Percentiles rank a stretch among this genome's conserved stretches.
These are phyloP conservation scores for Rosa multiflora DNA, from an alignment of 306 rosid genomes.

Conservation along the genomic window DNA sequence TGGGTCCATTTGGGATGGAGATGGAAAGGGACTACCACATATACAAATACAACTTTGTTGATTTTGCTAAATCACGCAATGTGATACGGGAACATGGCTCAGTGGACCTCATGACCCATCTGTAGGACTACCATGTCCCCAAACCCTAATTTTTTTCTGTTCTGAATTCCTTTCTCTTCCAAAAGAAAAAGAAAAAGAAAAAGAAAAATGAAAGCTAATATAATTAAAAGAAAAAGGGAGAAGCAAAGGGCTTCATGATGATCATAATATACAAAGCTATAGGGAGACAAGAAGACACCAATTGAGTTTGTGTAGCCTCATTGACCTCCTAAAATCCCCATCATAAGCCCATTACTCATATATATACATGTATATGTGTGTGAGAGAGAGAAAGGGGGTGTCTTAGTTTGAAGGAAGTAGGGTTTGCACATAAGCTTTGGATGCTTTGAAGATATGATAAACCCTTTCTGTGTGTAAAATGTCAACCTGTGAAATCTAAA, in stretches of 20 bases:
- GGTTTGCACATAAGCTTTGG: slow-evolving; percentile 58
- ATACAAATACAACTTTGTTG: slow-evolving; percentile 25
- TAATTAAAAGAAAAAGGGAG: slow-evolving; percentile 21
- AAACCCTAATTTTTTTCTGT: slow-evolving; percentile 20
- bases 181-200: background rate
- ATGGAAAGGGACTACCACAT: slow-evolving; percentile 50
- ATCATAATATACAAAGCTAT: slow-evolving; percentile 40
- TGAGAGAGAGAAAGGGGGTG: background rate
- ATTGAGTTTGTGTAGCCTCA: slow-evolving; percentile 64
- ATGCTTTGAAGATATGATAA: slow-evolving; percentile 53
- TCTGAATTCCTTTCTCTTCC: slow-evolving; percentile 30
- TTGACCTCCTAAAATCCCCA: slow-evolving; percentile 57
- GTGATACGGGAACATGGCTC: slow-evolving; percentile 41
- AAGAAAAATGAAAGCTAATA: slow-evolving; percentile 18
- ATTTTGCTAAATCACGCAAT: slow-evolving; percentile 42
- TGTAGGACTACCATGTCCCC: slow-evolving; percentile 51
- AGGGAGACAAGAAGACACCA: slow-evolving; percentile 83
- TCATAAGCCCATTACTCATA: slow-evolving; percentile 37
- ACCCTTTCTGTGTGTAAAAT: slow-evolving; percentile 36
- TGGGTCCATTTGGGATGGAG: slow-evolving; percentile 60
- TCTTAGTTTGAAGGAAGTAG: slow-evolving; percentile 25
- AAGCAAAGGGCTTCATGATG: slow-evolving; percentile 39
- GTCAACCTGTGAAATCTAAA: slow-evolving; percentile 79
- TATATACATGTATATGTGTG: background rate
- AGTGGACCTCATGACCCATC: slow-evolving; percentile 49